A percentile compares a stretch with the other conserved stretches of the same genome.
Conservation (phyloP, 2,329 filamentous ascomycete species). For the Fusarium oligoseptatum region DNA sequence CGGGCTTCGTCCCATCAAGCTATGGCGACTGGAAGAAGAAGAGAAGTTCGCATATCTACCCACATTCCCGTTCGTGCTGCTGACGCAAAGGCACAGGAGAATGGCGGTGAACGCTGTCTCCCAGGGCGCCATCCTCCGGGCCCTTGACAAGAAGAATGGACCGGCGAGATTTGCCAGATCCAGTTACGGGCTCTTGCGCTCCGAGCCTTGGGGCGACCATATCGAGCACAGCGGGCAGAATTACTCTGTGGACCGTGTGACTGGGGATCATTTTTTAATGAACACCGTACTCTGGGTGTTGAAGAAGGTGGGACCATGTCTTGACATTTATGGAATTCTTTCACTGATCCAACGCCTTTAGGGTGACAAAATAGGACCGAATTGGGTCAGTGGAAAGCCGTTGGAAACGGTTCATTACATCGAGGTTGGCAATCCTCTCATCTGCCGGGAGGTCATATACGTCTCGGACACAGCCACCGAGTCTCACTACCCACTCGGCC, state of each 20-base stretch:
- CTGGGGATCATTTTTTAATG: neutral
- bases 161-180: neutral
- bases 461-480: neutral
- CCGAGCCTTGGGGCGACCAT: neutral
- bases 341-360: rapidly evolving
- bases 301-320: neutral
- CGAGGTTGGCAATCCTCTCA: neutral
- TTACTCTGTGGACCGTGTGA: neutral
- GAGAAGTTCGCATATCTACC: neutral
- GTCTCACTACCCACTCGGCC: neutral
- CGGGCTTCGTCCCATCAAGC: neutral
- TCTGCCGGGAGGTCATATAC: neutral
- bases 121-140: neutral
- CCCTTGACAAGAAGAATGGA: slow-evolving; percentile 2
- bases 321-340: rapidly evolving
- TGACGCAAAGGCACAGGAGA: neutral
- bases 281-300: slow-evolving; percentile 1
- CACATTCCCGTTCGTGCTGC: neutral
- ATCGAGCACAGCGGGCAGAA: neutral
- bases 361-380: neutral
- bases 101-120: neutral
- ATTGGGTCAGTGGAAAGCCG: neutral
- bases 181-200: neutral
- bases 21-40: neutral
- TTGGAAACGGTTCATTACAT: neutral